Conservation (phyloP, 1,139 yeast species). For the Pichia norvegensis region DNA sequence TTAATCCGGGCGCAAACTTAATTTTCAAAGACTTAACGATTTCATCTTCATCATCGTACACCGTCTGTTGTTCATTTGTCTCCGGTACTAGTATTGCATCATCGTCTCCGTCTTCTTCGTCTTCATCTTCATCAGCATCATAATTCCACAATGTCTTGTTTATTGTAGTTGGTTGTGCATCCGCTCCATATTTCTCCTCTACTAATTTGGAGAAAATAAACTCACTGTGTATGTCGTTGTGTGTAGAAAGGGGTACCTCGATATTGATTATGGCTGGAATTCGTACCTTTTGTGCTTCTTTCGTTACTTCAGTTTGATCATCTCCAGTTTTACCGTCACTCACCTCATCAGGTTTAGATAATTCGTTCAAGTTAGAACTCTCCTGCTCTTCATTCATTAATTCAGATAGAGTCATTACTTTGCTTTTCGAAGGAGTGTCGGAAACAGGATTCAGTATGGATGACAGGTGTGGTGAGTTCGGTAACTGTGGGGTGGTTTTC, state of each 20-base stretch:
- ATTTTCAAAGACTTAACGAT: slow-evolving; percentile 22
- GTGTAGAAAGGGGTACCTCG: slow-evolving; percentile 18
- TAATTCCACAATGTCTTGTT: slow-evolving; percentile 41
- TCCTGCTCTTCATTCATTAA: slow-evolving; percentile 4
- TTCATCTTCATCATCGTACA: slow-evolving; percentile 26
- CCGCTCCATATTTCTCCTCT: slow-evolving; percentile 82
- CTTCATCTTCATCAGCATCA: slow-evolving; percentile 52
- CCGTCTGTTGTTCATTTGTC: slow-evolving; percentile 16
- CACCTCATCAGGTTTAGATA: background rate
- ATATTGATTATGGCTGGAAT: slow-evolving; percentile 10
- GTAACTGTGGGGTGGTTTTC: background rate
- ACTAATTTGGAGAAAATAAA: slow-evolving; percentile 66
- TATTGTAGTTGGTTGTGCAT: slow-evolving; percentile 60
- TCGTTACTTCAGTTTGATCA: background rate
- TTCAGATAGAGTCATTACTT: slow-evolving; percentile 7
- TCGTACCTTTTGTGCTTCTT: background rate
- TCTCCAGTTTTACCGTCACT: background rate
- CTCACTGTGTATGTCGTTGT: slow-evolving; percentile 15
- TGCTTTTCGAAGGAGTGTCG: background rate
- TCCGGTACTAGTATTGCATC: slow-evolving; percentile 34
- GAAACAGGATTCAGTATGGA: background rate
- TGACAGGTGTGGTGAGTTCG: background rate
- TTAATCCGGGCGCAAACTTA: slow-evolving; percentile 27
- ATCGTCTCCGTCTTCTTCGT: slow-evolving; percentile 51
- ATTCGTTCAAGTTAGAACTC: background rate